Conservation (phyloP, 2,329 filamentous ascomycete species). For the Ophiostoma ips region DNA sequence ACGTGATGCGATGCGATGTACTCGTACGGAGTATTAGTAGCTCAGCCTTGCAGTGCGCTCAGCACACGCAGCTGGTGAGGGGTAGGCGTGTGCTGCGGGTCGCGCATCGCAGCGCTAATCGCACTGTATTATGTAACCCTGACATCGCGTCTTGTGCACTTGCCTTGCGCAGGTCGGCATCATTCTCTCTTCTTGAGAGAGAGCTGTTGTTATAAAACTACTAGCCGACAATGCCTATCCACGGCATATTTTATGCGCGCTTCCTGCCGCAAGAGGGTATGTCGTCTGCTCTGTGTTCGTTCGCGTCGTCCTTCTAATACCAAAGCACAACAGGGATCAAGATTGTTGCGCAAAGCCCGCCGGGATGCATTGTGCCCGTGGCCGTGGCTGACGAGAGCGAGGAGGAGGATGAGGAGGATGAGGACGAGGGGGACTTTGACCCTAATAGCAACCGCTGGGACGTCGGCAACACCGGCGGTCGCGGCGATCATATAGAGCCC, state of each 20-base stretch:
- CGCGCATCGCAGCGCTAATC: too few species aligned
- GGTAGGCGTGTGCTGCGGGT: too few species aligned
- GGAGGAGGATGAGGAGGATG: neutral
- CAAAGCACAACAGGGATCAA: conserved; percentile 34
- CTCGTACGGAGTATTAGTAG: too few species aligned
- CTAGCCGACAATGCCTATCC: conserved; percentile 44
- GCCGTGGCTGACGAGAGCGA: conserved; percentile 13
- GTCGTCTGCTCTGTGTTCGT: conserved; percentile 11
- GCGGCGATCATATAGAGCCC: too few species aligned
- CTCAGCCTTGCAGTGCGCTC: too few species aligned
- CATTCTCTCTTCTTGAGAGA: too few species aligned
- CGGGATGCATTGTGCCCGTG: conserved; percentile 43
- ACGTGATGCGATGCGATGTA: too few species aligned
- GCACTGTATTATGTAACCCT: too few species aligned
- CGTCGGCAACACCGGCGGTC: neutral
- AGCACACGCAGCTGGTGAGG: too few species aligned
- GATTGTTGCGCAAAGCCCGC: conserved; percentile 48
- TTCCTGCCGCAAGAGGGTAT: conserved; percentile 53
- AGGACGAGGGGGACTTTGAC: neutral
- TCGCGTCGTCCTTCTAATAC: neutral
- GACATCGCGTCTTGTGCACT: too few species aligned
- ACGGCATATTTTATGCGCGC: conserved; percentile 56
- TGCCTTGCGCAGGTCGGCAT: too few species aligned
- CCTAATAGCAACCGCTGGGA: neutral
- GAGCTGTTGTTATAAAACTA: too few species aligned